Percentiles rank a stretch among this genome's conserved stretches.
Evolutionary conservation across 2,329 filamentous ascomycete genomes (phyloP).

Genomic region (Fusarium nygamai): DNA sequence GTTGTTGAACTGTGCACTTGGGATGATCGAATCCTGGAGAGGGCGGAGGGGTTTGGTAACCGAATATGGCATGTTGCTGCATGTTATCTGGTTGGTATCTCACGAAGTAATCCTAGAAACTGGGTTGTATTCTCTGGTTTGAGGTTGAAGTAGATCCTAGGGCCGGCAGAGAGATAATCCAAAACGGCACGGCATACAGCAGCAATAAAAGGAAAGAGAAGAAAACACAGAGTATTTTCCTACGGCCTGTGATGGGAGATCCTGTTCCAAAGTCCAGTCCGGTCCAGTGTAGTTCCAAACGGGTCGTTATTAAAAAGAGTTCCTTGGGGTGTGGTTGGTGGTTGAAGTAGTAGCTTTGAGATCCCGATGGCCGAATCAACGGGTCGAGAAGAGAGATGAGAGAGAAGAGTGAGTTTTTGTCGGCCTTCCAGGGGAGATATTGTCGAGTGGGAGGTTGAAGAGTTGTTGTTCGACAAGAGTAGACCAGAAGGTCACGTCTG

Average conservation of each 20-base stretch:
- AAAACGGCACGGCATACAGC: conserved; percentile 35
- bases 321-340: conserved; percentile 38
- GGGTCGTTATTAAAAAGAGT: conserved; percentile 34
- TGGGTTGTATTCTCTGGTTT: conserved; percentile 20
- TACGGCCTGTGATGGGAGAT: conserved; percentile 38
- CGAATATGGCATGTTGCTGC: conserved; percentile 67
- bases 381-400: conserved; percentile 52
- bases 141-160: conserved; percentile 27
- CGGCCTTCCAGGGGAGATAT: conserved; percentile 29
- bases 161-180: conserved; percentile 31
- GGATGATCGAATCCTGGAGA: conserved; percentile 64
- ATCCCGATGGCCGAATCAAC: conserved; percentile 61
- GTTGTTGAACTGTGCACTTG: conserved; percentile 56
- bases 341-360: conserved; percentile 19
- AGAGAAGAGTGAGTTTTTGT: conserved; percentile 1
- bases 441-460: conserved; percentile 26
- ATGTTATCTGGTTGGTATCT: conserved; percentile 58
- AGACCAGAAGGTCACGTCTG: conserved; percentile 44
- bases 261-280: conserved; percentile 43
- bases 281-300: conserved; percentile 44
- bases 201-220: conserved; percentile 39
- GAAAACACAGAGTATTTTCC: conserved; percentile 41
- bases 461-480: conserved; percentile 34
- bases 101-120: conserved; percentile 35
- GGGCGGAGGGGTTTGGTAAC: conserved; percentile 67